Evolutionary conservation across 345 rosid genomes (phyloP), one percentile per base, ranked within the genome.

Genomic region (Lumnitzera littorea): DNA sequence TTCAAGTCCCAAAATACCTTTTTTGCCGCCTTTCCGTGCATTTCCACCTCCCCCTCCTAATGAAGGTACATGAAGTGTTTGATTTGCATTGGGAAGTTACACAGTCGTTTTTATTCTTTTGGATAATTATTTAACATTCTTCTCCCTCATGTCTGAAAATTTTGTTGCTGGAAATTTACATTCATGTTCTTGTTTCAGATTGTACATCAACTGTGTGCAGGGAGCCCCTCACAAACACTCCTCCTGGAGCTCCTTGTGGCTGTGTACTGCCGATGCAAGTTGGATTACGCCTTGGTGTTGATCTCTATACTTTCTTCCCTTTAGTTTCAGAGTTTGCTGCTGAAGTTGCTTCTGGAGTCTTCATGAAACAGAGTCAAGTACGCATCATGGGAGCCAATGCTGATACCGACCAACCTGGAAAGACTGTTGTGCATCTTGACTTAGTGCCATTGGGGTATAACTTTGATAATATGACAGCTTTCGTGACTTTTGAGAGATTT

Each of bases 31-130:
- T n/a, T 67, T 87, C 46, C 87, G 54, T 43, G 72, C 88, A 60
- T 77, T 92, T 56, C 98, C 95, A 15, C 97, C 95, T 58, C 98
- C 99, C 52, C 99, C 99, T 65, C 97, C 97, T 55, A 94, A 84
- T 78, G 78, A 76, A 82, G 98, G 99, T 92, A 65, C n/a, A 48
- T 13, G 55, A 36, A 43, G 13, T 12, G 49, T n/a, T 31, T 29
- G 36, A 54, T 54, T 50, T 56, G 47, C 62, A 62, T 51, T 70
- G 49, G 14, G 24, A 11, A 49, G 27, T 53, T 64, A 62, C 50
- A 49, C 3, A 50, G 55, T 5, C 41, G 47, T 12, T 53, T 55
- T 53, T 46, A 55, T 46, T 16, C 24, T 31, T 47, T 43, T 15
- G 47, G 16, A 17, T 46, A 29, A 12, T 46, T 69, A 15, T 27